phyloP scores from a whole-genome alignment of 192 early-diverging fungal genomes.

The Funneliformis geosporum region DNA sequence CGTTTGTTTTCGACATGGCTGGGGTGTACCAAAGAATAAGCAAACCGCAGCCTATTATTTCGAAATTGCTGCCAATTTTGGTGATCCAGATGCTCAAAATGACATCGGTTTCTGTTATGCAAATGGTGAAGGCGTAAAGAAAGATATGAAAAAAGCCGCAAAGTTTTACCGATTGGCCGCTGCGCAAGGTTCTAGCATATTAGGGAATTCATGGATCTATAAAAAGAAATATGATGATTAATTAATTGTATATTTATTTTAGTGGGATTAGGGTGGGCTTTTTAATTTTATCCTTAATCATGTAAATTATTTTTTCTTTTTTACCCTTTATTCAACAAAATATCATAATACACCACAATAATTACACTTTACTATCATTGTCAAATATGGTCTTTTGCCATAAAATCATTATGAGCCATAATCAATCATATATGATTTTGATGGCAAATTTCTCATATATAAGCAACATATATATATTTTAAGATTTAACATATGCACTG shows the following conservation, averaged over 20 bases:
- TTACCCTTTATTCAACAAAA: too few relatives aligned
- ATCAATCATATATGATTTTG: too few relatives aligned
- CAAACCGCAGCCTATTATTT: conserved; percentile 77
- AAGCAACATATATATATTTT: too few relatives aligned
- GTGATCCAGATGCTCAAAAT: conserved; percentile 69
- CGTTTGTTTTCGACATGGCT: conserved; percentile 76
- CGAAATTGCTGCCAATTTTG: conserved; percentile 77
- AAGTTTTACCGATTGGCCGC: conserved; percentile 78
- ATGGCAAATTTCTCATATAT: too few relatives aligned
- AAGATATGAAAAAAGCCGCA: conserved; percentile 58
- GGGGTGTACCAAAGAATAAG: conserved; percentile 78
- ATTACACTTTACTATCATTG: too few relatives aligned
- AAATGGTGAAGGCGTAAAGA: conserved; percentile 64
- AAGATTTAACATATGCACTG: too few relatives aligned
- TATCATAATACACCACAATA: too few relatives aligned
- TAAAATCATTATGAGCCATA: too few relatives aligned
- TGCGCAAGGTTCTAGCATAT: conserved; percentile 67
- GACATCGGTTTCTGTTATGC: conserved; percentile 62
- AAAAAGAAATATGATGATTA: conserved; percentile 74
- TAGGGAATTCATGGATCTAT: conserved; percentile 85
- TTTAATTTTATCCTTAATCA: not conserved
- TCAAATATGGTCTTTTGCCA: too few relatives aligned
- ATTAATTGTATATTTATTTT: not conserved
- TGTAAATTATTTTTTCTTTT: not conserved
- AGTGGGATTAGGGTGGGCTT: too few relatives aligned